Base-by-base conservation (phyloP, 352 stramenopile genomes). In the Phytophthora colocasiae region DNA sequence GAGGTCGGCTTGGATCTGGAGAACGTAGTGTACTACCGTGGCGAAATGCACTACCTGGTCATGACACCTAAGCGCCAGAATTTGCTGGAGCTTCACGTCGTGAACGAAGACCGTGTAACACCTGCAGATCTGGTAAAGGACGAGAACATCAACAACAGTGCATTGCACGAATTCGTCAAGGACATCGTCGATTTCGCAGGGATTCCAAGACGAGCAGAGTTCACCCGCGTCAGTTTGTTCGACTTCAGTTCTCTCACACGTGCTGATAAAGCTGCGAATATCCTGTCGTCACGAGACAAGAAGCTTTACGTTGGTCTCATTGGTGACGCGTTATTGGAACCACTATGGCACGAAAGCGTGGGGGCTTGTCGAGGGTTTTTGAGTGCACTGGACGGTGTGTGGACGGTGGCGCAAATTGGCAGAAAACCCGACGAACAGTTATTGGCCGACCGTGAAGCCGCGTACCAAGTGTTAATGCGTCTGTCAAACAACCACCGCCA, bases 31-130 rank as follows among this genome's bases (percentile, higher is more conserved):
- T 95, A 95, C 63, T 92, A 93, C 65, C 81, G 83, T 14, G 86
- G 85, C 22, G 82, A 90, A 52, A 91, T 91, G 73, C 86, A 95
- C 69, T 95, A 95, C 66, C 59, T 95, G 10, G 86, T 95, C 17
- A 92, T 92, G 80, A 93, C 86, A 2, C 80, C 84, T 6, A 90
- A 89, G 60, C 79, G 78, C 2, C 74, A 81, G 51, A 93, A 88
- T 69, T 63, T 93, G 36, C 6, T 91, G 9, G 71, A 90, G 6
- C 69, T 83, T 24, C 77, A 77, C 10, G 82, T 93, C 40, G 36
- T 91, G 19, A 83, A 81, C 43, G 67, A 78, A 52, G 80, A 88
- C 67, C 82, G 81, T 46, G 68, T 71, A 26, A 83, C 66, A 45
- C 46, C 87, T 3, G 56, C 70, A 17, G 81, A 87, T 32, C 71